phyloP scores from a whole-genome alignment of 192 early-diverging fungal genomes.

The Phlyctochytrium bullatum region DNA sequence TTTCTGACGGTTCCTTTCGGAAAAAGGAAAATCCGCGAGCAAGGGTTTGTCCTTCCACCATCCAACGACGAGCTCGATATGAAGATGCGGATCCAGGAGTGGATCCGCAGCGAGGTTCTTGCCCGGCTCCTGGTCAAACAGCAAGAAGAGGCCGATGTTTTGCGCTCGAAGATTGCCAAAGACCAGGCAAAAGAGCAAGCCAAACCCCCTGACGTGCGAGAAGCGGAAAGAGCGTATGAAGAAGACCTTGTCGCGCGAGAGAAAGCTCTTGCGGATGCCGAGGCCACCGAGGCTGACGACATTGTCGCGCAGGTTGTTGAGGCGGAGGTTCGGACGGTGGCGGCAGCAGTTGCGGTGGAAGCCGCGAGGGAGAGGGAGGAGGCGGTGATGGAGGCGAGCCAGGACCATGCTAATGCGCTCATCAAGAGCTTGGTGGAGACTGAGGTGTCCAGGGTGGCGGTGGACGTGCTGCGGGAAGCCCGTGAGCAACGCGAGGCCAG shows the following conservation, averaged over 20 bases:
- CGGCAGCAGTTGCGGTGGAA: neutral
- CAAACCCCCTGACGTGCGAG: neutral
- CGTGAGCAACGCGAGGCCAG: too few relatives aligned
- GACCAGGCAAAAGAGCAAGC: neutral
- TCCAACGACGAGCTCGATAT: neutral
- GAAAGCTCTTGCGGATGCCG: neutral
- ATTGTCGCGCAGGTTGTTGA: neutral
- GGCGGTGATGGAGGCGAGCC: neutral
- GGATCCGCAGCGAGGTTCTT: slow-evolving; percentile 17
- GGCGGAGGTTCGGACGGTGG: neutral
- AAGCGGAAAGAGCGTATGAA: neutral
- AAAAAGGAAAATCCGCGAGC: neutral
- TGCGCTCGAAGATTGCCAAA: neutral
- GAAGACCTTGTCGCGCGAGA: neutral
- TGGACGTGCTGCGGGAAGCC: neutral
- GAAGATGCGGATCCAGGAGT: slow-evolving; percentile 12
- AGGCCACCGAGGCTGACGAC: neutral
- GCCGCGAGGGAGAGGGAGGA: neutral
- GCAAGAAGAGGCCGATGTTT: slow-evolving; percentile 4
- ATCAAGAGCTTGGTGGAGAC: neutral
- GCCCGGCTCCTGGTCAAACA: slow-evolving; percentile 7
- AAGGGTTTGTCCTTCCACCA: neutral
- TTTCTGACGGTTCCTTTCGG: neutral
- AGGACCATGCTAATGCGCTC: too few relatives aligned
- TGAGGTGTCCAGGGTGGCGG: neutral